Evolutionary conservation across 176 grass and related monocot genomes (phyloP).

Genomic region (Oryza officinalis): DNA sequence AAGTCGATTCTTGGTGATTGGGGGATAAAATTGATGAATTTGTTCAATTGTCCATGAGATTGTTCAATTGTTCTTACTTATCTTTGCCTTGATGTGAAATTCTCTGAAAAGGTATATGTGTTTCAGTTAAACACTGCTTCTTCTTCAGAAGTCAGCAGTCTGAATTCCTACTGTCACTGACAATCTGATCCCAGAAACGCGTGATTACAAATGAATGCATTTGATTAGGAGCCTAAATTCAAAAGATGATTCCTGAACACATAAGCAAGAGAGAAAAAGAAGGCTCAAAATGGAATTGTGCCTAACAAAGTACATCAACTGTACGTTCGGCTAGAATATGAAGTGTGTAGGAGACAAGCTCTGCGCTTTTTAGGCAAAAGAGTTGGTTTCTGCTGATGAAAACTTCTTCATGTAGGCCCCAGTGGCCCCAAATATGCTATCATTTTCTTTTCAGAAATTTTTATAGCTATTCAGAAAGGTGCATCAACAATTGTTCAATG

Average conservation of each 20-base stretch:
- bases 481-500: not conserved
- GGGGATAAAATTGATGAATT: not conserved
- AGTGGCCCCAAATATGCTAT: not conserved
- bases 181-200: not conserved
- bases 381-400: slow-evolving; percentile 23
- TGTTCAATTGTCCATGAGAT: slow-evolving; percentile 10
- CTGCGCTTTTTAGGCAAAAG: slow-evolving; percentile 10
- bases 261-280: not conserved
- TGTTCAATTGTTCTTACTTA: not conserved
- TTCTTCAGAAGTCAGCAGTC: not conserved
- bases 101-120: slow-evolving; percentile 1
- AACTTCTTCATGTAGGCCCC: not conserved
- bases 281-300: not conserved
- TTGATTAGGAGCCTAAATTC: not conserved
- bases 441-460: not conserved
- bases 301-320: slow-evolving; percentile 34
- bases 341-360: slow-evolving; percentile 28
- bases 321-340: not conserved
- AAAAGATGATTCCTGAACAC: not conserved
- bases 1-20: slow-evolving; percentile 17
- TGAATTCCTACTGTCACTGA: not conserved
- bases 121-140: slow-evolving; percentile 37
- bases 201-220: not conserved
- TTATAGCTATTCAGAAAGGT: not conserved
- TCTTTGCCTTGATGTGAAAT: not conserved